phyloP scores from a whole-genome alignment of 225 moss, liverwort and hornwort genomes.

The Neckera pumila region DNA sequence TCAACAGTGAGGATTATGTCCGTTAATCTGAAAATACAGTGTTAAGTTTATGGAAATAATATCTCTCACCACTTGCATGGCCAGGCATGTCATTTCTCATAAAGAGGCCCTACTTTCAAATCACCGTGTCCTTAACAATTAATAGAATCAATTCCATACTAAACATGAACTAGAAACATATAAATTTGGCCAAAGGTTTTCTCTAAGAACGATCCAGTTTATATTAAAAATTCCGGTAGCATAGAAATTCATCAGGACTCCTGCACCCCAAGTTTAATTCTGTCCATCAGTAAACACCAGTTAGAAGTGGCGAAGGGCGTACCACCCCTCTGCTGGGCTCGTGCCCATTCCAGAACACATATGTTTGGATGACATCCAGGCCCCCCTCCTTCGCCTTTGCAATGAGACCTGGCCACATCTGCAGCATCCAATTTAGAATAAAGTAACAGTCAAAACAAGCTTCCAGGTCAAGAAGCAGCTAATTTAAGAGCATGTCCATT shows the following conservation, averaged over 20 bases:
- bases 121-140: too few relatives aligned
- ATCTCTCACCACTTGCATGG: background rate
- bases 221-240: background rate
- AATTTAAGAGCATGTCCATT: background rate
- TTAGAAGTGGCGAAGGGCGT: background rate
- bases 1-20: background rate
- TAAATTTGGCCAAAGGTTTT: background rate
- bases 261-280: background rate
- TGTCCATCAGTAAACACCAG: background rate
- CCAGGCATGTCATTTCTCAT: background rate
- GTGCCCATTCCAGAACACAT: slow-evolving; percentile 82
- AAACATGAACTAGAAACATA: background rate
- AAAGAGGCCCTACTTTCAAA: background rate
- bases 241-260: background rate
- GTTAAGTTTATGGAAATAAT: background rate
- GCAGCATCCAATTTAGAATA: background rate
- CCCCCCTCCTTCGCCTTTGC: slow-evolving; percentile 70
- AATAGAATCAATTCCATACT: background rate
- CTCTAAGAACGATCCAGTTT: background rate
- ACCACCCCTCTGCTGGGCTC: slow-evolving; percentile 64
- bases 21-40: background rate
- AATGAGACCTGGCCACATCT: slow-evolving; percentile 84
- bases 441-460: background rate
- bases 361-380: slow-evolving; percentile 75
- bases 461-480: background rate